Percentiles rank a stretch among this genome's conserved stretches.
These are phyloP conservation scores for Cicer bijugum DNA, from an alignment of 306 rosid species.

Conservation along the genomic window DNA sequence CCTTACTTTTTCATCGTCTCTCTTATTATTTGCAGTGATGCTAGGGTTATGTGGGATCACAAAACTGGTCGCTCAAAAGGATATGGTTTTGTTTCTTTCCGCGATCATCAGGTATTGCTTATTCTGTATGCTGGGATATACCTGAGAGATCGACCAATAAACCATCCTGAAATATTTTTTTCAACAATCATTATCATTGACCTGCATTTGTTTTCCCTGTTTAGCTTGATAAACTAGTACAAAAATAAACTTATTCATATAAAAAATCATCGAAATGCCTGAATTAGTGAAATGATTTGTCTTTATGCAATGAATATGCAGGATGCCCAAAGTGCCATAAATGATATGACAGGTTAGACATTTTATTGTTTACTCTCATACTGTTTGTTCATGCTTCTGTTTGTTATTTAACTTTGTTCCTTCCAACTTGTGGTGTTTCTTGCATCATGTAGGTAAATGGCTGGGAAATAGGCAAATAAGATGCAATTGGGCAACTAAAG, in stretches of 20 bases:
- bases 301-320: slow-evolving; percentile 51
- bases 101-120: slow-evolving; percentile 67
- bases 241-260: slow-evolving; percentile 22
- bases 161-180: not conserved
- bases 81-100: slow-evolving; percentile 70
- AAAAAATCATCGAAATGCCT: slow-evolving; percentile 12
- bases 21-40: slow-evolving; percentile 58
- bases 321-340: slow-evolving; percentile 70
- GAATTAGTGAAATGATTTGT: slow-evolving; percentile 37
- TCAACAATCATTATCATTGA: not conserved
- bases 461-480: slow-evolving; percentile 71
- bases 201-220: slow-evolving; percentile 15
- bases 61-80: slow-evolving; percentile 75
- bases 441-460: slow-evolving; percentile 59
- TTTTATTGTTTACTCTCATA: slow-evolving; percentile 28
- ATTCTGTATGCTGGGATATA: slow-evolving; percentile 38
- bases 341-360: slow-evolving; percentile 67
- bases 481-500: slow-evolving; percentile 72
- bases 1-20: slow-evolving; percentile 37
- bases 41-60: slow-evolving; percentile 76
- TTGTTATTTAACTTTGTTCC: slow-evolving; percentile 20
- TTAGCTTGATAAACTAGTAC: slow-evolving; percentile 9
- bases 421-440: slow-evolving; percentile 39
- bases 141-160: slow-evolving; percentile 22
- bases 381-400: slow-evolving; percentile 22